Evolutionary conservation across 2,329 filamentous ascomycete genomes (phyloP), one percentile per base, ranked within the genome.

Genomic region (Aspergillus pseudotamarii): DNA sequence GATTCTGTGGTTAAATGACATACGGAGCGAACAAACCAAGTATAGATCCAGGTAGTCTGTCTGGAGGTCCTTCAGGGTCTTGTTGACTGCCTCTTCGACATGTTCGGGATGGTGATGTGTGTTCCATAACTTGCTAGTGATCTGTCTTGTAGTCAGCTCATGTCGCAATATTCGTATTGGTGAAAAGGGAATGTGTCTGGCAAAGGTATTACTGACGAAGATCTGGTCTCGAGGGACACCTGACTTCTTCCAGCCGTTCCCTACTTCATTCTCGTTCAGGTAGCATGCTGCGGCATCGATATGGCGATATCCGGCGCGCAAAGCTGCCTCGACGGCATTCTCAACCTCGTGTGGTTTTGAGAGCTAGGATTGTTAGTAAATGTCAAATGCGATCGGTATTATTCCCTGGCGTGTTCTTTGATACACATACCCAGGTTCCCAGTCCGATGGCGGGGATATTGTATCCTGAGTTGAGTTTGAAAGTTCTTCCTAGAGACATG

Each of bases 111-210:
- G 74, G 68, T 86, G 84, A 46, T 83, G 77, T 14, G 80, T 85
- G 72, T 87, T 86, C 85, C 85, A 88, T 9, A 88, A 76, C 74
- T 88, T 88, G 68, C 81, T 82, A 8, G 85, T 87, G 58, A 86
- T 78, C 74, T 84, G 60, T 5, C 16, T 19, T 43, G 30, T 28
- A n/a, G 53, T 53, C 19, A 54, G 28, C 9, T 5, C 28, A n/a
- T n/a, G 38, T 4, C 16, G 9, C 19, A 41, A n/a, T 3, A 41
- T 8, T n/a, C 12, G 14, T 34, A 19, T 21, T 6, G 26, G 11
- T 16, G 8, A 51, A 2, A 19, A 32, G 38, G 32, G 1, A 57
- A 21, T 45, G 30, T n/a, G 30, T n/a, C 12, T 32, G 23, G 32
- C 5, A 19, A 56, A 38, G n/a, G 6, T 79, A 43, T 56, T 43